A percentile compares a stretch with the other conserved stretches of the same genome.
phyloP scores from a whole-genome alignment of 73 alveolate species.

The Diophrys sp. region DNA sequence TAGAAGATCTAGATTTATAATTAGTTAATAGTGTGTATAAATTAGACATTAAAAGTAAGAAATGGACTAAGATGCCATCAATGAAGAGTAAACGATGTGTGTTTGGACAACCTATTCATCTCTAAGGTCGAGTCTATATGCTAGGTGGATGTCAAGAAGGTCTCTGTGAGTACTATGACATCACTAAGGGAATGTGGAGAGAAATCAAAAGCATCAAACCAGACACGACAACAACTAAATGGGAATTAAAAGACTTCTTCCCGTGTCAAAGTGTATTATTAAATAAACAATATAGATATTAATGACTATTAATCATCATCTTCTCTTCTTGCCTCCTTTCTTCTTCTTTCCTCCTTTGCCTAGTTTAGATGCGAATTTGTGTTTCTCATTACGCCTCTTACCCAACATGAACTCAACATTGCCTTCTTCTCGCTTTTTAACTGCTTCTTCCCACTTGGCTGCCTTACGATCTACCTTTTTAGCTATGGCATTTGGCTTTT shows the following conservation, averaged over 20 bases:
- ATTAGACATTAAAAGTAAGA: not conserved
- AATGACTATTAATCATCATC: not conserved
- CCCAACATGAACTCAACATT: not conserved
- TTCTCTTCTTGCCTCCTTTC: not conserved
- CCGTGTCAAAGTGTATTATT: too few relatives aligned
- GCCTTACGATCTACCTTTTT: not conserved
- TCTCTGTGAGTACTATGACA: too few relatives aligned
- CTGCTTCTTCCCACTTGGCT: not conserved
- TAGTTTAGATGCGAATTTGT: not conserved
- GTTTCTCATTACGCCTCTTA: not conserved
- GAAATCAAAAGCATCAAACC: too few relatives aligned
- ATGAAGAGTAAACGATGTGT: not conserved
- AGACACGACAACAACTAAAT: not conserved
- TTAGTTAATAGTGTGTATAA: not conserved
- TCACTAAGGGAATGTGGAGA: too few relatives aligned
- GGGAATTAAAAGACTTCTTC: not conserved
- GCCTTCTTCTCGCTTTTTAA: not conserved
- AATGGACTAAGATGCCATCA: not conserved
- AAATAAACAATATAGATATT: too few relatives aligned
- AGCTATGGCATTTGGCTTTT: not conserved
- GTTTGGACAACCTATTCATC: not conserved
- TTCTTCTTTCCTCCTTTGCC: not conserved
- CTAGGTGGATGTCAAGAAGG: too few relatives aligned
- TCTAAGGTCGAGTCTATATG: too few relatives aligned
- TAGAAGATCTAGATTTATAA: not conserved